Evolutionary conservation across 306 rosid genomes (phyloP).

Genomic region (Vigna hirtella): DNA sequence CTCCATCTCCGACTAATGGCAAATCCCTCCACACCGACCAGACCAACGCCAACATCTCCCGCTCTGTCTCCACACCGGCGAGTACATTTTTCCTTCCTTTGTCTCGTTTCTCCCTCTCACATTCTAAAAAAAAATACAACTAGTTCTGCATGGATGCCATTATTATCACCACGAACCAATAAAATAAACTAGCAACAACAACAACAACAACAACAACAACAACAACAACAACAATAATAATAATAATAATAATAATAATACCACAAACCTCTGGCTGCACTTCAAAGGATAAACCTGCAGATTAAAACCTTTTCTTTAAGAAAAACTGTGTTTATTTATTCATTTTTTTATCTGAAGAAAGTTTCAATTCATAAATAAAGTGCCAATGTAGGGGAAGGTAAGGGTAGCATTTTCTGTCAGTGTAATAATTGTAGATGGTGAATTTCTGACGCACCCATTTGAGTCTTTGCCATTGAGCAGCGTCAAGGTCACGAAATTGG

Average conservation of each 20-base stretch:
- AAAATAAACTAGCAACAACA: neutral
- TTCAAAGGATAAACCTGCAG: neutral
- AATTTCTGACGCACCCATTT: slow-evolving; percentile 73
- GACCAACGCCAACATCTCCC: too few relatives aligned
- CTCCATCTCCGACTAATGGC: too few relatives aligned
- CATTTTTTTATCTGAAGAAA: neutral
- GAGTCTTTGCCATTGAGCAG: slow-evolving; percentile 54
- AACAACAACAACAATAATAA: too few relatives aligned
- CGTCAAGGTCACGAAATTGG: too few relatives aligned
- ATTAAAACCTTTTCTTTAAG: neutral
- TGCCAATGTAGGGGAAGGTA: slow-evolving; percentile 12
- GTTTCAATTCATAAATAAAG: neutral
- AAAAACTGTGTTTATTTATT: too few relatives aligned
- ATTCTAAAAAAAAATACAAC: too few relatives aligned
- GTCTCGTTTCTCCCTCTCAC: too few relatives aligned
- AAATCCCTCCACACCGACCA: too few relatives aligned
- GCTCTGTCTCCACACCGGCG: too few relatives aligned
- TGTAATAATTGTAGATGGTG: slow-evolving; percentile 93
- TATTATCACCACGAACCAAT: neutral
- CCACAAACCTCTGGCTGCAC: neutral
- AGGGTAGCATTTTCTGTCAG: slow-evolving; percentile 68
- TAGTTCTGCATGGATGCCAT: neutral
- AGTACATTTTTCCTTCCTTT: too few relatives aligned
- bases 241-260: neutral
- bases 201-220: too few relatives aligned